Evolutionary conservation across 2,329 filamentous ascomycete species (phyloP).

Genomic region (Ophiosphaerella korrae): DNA sequence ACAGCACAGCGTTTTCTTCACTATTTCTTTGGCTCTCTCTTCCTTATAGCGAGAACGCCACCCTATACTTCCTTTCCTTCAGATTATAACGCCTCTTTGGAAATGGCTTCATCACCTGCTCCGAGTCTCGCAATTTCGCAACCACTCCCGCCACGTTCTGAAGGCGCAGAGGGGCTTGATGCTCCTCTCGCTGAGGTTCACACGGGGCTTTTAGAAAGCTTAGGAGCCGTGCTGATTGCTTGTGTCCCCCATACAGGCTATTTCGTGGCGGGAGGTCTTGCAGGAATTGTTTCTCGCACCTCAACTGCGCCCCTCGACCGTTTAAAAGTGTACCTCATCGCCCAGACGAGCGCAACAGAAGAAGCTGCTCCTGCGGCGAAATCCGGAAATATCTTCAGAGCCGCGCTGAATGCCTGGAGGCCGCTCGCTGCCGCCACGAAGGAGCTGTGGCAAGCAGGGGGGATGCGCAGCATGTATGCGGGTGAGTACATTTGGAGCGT

Average conservation of each 20-base stretch:
- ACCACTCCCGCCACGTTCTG: constrained; percentile 45
- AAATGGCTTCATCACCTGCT: constrained; percentile 32
- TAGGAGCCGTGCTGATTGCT: constrained; percentile 59
- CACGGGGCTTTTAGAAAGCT: constrained; percentile 35
- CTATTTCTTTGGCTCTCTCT: constrained; percentile 76
- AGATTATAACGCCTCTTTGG: constrained; percentile 30
- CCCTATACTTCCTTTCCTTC: constrained; percentile 36
- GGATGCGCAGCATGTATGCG: constrained; percentile 87
- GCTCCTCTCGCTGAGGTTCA: constrained; percentile 35
- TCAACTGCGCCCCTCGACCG: constrained; percentile 95
- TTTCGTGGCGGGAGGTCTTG: constrained; percentile 92
- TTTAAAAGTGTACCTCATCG: constrained; percentile 95
- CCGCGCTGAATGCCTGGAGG: constrained; percentile 67
- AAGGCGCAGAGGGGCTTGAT: constrained; percentile 30
- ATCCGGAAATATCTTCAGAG: constrained; percentile 68
- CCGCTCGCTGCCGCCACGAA: constrained; percentile 75
- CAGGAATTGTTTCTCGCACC: constrained; percentile 92
- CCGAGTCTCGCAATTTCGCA: constrained; percentile 30
- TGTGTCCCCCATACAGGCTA: constrained; percentile 88
- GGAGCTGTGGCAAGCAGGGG: constrained; percentile 84
- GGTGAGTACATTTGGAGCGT: constrained; percentile 60
- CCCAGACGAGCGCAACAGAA: constrained; percentile 72
- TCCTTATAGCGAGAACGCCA: constrained; percentile 66
- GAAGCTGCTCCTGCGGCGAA: constrained; percentile 70
- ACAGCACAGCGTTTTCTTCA: constrained; percentile 72